Base-by-base conservation (phyloP, 2,329 filamentous ascomycete species). In the Neopestalotiopsis sp. region DNA sequence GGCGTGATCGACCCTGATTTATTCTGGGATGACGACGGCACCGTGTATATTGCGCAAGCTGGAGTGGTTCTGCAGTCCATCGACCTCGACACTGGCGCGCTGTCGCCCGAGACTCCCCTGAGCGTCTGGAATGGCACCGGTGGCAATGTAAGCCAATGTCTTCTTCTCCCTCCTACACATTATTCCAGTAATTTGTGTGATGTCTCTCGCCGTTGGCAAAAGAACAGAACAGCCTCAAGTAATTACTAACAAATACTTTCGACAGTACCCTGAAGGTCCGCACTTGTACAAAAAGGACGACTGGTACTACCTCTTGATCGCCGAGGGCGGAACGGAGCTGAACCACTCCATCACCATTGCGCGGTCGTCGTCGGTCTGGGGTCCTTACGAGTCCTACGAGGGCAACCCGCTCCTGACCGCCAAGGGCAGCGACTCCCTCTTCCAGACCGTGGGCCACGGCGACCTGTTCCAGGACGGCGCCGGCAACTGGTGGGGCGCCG, bases 401-500 rank as follows among this genome's bases (percentile, higher is more conserved):
- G 62, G 74, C 12, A 84, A 84, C 69, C 82, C 82, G 0, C 76
- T 84, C 17, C 72, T 83, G 14, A 82, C 80, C 0, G 77, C 77
- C 57, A 68, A 72, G 0, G 74, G 72, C 12, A 79, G 75, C 0
- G 67, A 73, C 4, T 73, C 77, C 61, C 76, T 76, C 30, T 74
- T 80, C 61, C 77, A 79, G 67, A 73, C 75, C 0, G 76, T 77
- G 4, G 78, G 79, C 0, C 79, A 80, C 24, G 76, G 70, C 30
- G 79, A 80, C 28, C 30, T 79, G 0, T 80, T 80, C 61, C 76
- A 78, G 13, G 78, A 80, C 5, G 34, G 67, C 1, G 66, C 72
- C 1, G 83, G 81, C 0, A 79, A 83, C 38, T 87, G 85, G 85
- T 86, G 84, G 84, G 82, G 78, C 34, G 59, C 40, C 30, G 59